Conservation (phyloP, 2,329 filamentous ascomycete species). For the Mycosphaerella arachidis region DNA sequence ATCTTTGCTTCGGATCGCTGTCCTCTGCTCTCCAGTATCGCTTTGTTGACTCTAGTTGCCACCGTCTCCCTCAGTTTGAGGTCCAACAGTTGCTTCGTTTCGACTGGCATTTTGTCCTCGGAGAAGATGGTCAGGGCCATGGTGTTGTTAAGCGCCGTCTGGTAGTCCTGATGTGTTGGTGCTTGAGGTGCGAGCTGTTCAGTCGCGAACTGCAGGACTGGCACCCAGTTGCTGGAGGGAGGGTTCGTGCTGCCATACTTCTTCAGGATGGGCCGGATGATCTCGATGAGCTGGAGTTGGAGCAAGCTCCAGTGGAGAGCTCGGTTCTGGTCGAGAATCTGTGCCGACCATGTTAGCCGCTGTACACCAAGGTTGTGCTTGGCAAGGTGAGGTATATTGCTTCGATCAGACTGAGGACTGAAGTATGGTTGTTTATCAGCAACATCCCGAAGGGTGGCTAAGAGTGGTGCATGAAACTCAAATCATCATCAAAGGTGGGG, state of each 20-base stretch:
- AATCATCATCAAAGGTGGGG: constrained; percentile 78
- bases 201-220: constrained; percentile 81
- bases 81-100: constrained; percentile 71
- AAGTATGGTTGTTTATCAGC: constrained; percentile 84
- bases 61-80: constrained; percentile 75
- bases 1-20: constrained; percentile 75
- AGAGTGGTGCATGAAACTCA: constrained; percentile 99
- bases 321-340: constrained; percentile 84
- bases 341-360: constrained; percentile 14
- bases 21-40: constrained; percentile 71
- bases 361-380: constrained; percentile 1
- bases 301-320: constrained; percentile 84
- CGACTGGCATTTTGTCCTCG: constrained; percentile 70
- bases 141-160: constrained; percentile 83
- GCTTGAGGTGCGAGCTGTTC: constrained; percentile 82
- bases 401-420: constrained; percentile 79
- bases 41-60: constrained; percentile 84
- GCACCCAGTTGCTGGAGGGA: constrained; percentile 67
- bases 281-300: constrained; percentile 85
- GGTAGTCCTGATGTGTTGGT: constrained; percentile 72
- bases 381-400: background rate
- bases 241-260: constrained; percentile 40
- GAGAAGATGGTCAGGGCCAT: constrained; percentile 90
- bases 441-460: constrained; percentile 74
- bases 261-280: constrained; percentile 67